A percentile compares a stretch with the other conserved stretches of the same genome.
These are phyloP conservation scores for Sphaerobolus stellatus DNA, from an alignment of 1,284 basidiomycete genomes.

Conservation along the genomic window DNA sequence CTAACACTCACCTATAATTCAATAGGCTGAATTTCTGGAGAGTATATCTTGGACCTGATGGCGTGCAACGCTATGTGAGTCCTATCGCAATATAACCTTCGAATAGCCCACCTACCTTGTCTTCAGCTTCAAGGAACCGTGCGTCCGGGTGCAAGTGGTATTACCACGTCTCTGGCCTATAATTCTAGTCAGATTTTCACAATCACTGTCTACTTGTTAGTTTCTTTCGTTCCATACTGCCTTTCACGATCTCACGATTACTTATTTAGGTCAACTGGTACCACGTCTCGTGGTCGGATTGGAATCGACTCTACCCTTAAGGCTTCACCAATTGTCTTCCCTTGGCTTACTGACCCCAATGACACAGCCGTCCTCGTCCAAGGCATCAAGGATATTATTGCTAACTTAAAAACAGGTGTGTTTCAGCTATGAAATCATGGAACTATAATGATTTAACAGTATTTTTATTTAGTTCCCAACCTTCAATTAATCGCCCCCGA, in stretches of 20 bases:
- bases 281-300: slow-evolving; percentile 61
- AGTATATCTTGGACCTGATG: slow-evolving; percentile 47
- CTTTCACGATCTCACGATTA: slow-evolving; percentile 3
- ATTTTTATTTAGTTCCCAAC: slow-evolving; percentile 39
- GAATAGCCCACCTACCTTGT: neutral
- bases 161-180: slow-evolving; percentile 50
- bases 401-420: slow-evolving; percentile 41
- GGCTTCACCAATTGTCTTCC: slow-evolving; percentile 47
- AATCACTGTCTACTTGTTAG: slow-evolving; percentile 56
- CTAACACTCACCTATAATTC: neutral
- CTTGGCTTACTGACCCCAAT: slow-evolving; percentile 57
- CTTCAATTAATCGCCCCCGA: slow-evolving; percentile 60
- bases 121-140: slow-evolving; percentile 59
- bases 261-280: slow-evolving; percentile 46
- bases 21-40: slow-evolving; percentile 62
- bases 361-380: slow-evolving; percentile 52
- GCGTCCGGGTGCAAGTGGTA: slow-evolving; percentile 59
- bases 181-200: slow-evolving; percentile 58
- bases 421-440: neutral
- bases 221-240: slow-evolving; percentile 9
- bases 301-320: slow-evolving; percentile 51
- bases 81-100: neutral
- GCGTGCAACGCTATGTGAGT: slow-evolving; percentile 48
- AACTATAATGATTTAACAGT: neutral
- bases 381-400: slow-evolving; percentile 49